Percentiles rank a stretch among this genome's conserved stretches.
Evolutionary conservation across 192 early-diverging fungal species (phyloP).

Genomic region (Chytriomyces sp.): DNA sequence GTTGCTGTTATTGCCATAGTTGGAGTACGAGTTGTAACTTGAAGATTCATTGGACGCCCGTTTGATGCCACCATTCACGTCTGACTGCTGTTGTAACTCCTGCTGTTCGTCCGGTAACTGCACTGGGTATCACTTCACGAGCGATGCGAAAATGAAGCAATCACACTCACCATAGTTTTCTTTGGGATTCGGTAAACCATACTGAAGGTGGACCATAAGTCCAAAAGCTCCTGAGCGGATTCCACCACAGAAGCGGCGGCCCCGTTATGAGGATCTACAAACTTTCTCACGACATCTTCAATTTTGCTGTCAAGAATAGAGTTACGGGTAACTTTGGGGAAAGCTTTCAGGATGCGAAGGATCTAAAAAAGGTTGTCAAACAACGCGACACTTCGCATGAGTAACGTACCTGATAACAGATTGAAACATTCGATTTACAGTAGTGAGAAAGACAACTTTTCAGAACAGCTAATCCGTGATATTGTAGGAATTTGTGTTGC

Average conservation of each 20-base stretch:
- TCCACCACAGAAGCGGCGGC: slow-evolving; percentile 4
- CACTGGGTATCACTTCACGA: too few species aligned
- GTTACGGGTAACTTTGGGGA: slow-evolving; percentile 82
- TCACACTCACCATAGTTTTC: neutral
- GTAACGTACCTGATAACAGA: slow-evolving; percentile 66
- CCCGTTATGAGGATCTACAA: slow-evolving; percentile 39
- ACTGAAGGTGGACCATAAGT: slow-evolving; percentile 38
- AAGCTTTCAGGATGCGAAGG: slow-evolving; percentile 62
- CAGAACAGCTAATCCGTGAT: slow-evolving; percentile 71
- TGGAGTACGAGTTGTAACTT: too few species aligned
- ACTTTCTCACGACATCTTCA: slow-evolving; percentile 63
- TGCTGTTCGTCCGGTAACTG: too few species aligned
- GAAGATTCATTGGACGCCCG: neutral
- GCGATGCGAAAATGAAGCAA: too few species aligned
- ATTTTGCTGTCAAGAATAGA: slow-evolving; percentile 76
- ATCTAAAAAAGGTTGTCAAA: slow-evolving; percentile 26
- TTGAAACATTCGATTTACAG: slow-evolving; percentile 63
- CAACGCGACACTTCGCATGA: neutral
- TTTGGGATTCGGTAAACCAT: slow-evolving; percentile 57
- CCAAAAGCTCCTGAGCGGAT: slow-evolving; percentile 52
- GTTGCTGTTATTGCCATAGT: neutral
- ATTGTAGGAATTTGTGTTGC: slow-evolving; percentile 67
- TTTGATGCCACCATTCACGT: neutral
- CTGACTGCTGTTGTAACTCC: neutral
- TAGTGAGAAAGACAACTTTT: slow-evolving; percentile 31